Base-by-base conservation (phyloP, 371 early-diverging fungal genomes). In the Apophysomyces trapeziformis region DNA sequence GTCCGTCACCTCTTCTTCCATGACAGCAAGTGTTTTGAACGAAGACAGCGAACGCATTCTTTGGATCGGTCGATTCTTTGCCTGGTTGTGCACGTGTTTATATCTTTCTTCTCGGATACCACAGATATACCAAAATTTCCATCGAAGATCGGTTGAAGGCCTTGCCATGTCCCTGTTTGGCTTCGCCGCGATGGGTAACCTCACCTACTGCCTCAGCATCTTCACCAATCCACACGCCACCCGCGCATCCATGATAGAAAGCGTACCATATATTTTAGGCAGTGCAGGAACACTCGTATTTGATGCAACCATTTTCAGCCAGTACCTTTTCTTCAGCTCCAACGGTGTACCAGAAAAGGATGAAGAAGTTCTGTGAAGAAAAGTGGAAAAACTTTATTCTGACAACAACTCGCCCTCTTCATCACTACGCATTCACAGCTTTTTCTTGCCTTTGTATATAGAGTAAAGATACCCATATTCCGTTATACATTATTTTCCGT, bases 161-260 rank as follows among this genome's bases (percentile, higher is more conserved):
- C 73, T 93, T 6, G 82, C 90, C 1, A 86, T 91, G 66, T 68
- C 84, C 16, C 79, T 93, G 78, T 92, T 93, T 75, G 69, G 84
- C 38, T 90, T 84, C 73, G 92, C 93, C 0, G 88, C 88, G 4
- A 76, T 84, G 73, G 93, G 90, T 1, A 93, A 93, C 57, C 61
- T 89, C 35, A 85, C 88, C 5, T 93, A 93, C 69, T 83, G 89
- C 0, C 68, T 86, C 16, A 84, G 86, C 45, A 85, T 93, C 58
- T 75, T 89, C 57, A 80, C 79, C 50, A 80, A 84, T 56, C 84
- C 85, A 6, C 84, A 86, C 35, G 77, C 80, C 0, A 73, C 82
- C 1, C 75, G 71, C 8, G 72, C 80, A 18, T 64, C 73, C 26
- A 69, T 87, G 45, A 57, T 70, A 5, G 85, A 85, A 59, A 77